phyloP scores from a whole-genome alignment of 2,329 filamentous ascomycete genomes.

The Phoma herbarum region DNA sequence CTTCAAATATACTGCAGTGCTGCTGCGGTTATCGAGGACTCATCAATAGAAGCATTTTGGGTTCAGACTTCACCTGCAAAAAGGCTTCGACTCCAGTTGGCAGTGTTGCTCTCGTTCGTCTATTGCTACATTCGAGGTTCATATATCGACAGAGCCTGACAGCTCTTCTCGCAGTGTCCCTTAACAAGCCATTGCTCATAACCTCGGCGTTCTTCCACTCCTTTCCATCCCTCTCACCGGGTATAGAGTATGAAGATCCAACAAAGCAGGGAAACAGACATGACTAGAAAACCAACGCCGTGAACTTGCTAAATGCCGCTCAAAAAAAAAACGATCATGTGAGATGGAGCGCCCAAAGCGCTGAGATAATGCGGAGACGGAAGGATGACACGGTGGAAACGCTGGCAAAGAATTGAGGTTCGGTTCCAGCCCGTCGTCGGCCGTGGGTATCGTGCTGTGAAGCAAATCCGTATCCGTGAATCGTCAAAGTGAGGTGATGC shows the following conservation, averaged over 20 bases:
- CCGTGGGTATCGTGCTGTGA: slow-evolving; percentile 29
- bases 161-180: neutral
- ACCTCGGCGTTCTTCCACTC: neutral
- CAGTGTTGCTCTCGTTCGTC: slow-evolving; percentile 14
- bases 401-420: slow-evolving; percentile 11
- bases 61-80: too few relatives aligned
- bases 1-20: too few relatives aligned
- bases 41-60: too few relatives aligned
- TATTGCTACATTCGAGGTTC: slow-evolving; percentile 9
- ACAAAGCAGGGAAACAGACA: neutral
- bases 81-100: too few relatives aligned
- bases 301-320: slow-evolving; percentile 17
- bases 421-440: slow-evolving; percentile 30
- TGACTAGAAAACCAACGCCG: slow-evolving; percentile 4
- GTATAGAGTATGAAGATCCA: slow-evolving; percentile 11
- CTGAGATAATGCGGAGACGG: slow-evolving; percentile 5
- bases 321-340: slow-evolving; percentile 5
- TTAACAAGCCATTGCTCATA: neutral
- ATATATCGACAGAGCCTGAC: neutral
- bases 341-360: slow-evolving; percentile 5
- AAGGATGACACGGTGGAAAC: slow-evolving; percentile 14
- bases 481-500: slow-evolving; percentile 14
- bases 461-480: slow-evolving; percentile 17
- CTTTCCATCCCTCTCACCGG: slow-evolving; percentile 8
- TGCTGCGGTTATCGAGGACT: too few relatives aligned